Evolutionary conservation across 495 filamentous ascomycete species (phyloP).

Genomic region (Tetracladium marchalianum): DNA sequence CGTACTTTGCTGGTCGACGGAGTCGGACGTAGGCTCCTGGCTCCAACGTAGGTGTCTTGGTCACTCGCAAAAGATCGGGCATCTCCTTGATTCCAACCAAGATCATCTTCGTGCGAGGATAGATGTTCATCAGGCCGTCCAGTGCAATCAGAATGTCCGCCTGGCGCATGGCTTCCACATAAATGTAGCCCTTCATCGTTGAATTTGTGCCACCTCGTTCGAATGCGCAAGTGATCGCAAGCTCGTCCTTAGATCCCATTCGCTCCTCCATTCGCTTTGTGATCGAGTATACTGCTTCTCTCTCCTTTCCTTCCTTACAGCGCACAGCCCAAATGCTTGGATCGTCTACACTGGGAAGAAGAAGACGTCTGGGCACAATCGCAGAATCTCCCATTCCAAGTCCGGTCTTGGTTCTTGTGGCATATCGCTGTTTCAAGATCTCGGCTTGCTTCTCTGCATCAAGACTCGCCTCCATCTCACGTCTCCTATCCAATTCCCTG

Average conservation of each 20-base stretch:
- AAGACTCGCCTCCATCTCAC: slow-evolving; percentile 72
- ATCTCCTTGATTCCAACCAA: slow-evolving; percentile 95
- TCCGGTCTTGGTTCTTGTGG: slow-evolving; percentile 47
- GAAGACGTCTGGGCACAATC: slow-evolving; percentile 72
- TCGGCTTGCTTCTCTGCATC: slow-evolving; percentile 92
- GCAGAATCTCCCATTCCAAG: slow-evolving; percentile 47
- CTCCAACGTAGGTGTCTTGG: slow-evolving; percentile 74
- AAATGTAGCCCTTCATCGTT: slow-evolving; percentile 86
- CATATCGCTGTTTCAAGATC: slow-evolving; percentile 75
- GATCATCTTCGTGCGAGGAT: slow-evolving; percentile 70
- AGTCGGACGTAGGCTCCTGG: slow-evolving; percentile 89
- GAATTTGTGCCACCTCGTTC: slow-evolving; percentile 64
- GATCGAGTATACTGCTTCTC: slow-evolving; percentile 76
- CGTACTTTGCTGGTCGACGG: slow-evolving; percentile 68
- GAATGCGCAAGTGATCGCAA: slow-evolving; percentile 79
- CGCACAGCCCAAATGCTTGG: slow-evolving; percentile 92
- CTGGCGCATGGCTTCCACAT: slow-evolving; percentile 81
- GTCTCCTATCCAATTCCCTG: slow-evolving; percentile 84
- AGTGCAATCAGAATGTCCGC: slow-evolving; percentile 74
- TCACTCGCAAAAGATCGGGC: slow-evolving; percentile 86
- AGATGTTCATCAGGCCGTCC: slow-evolving; percentile 76
- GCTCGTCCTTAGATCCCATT: slow-evolving; percentile 57
- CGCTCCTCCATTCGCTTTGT: slow-evolving; percentile 80
- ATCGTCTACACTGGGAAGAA: slow-evolving; percentile 91
- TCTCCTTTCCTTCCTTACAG: slow-evolving; percentile 90